These are phyloP conservation scores for Diaporthe humulicola DNA, from an alignment of 2,329 filamentous ascomycete genomes.

Conservation along the genomic window DNA sequence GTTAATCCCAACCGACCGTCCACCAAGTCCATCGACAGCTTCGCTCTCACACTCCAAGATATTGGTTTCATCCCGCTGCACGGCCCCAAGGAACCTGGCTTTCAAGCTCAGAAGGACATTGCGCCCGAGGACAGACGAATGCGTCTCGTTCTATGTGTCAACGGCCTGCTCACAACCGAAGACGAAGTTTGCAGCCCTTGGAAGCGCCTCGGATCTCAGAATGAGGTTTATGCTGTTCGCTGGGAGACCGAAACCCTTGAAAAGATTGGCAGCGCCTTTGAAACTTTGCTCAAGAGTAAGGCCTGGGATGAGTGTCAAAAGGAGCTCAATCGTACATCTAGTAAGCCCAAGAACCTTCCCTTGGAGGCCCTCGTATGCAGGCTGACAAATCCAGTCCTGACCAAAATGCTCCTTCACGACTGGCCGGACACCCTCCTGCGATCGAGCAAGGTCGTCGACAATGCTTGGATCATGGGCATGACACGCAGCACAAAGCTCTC, in stretches of 20 bases:
- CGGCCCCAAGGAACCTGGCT: conserved; percentile 54
- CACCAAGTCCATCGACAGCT: conserved; percentile 88
- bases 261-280: conserved; percentile 83
- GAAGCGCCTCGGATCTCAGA: conserved; percentile 78
- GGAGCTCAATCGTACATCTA: conserved; percentile 60
- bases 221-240: conserved; percentile 84
- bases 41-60: conserved; percentile 87
- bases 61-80: conserved; percentile 87
- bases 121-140: conserved; percentile 74
- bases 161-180: conserved; percentile 82
- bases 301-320: conserved; percentile 81
- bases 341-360: conserved; percentile 52
- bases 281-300: conserved; percentile 80
- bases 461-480: conserved; percentile 84
- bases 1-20: conserved; percentile 90
- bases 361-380: neutral
- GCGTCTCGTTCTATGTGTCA: conserved; percentile 85
- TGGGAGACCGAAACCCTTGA: conserved; percentile 86
- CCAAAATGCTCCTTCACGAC: conserved; percentile 66
- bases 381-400: conserved; percentile 30
- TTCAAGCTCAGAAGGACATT: conserved; percentile 64
- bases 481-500: conserved; percentile 80
- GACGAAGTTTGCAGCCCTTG: conserved; percentile 83
- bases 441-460: conserved; percentile 82
- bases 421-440: conserved; percentile 76